These are phyloP conservation scores for Blastobotrys elegans DNA, from an alignment of 1,139 yeast species.

Conservation along the genomic window DNA sequence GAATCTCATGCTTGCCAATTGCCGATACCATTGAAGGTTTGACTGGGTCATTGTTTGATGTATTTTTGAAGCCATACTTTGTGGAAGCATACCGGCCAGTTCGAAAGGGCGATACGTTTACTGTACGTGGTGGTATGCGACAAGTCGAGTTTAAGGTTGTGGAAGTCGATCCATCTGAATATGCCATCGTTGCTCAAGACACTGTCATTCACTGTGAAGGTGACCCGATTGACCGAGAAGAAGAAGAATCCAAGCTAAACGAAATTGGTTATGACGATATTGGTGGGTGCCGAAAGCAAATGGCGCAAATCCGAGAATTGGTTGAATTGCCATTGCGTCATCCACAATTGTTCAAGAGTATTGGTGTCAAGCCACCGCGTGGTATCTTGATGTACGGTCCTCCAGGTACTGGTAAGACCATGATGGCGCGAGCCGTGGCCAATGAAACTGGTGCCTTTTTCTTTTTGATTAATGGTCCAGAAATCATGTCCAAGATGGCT, in stretches of 20 bases:
- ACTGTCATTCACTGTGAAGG: slow-evolving; percentile 98
- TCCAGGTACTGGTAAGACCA: slow-evolving; percentile 98
- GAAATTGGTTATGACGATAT: slow-evolving; percentile 99
- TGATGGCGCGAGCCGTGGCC: slow-evolving; percentile 99
- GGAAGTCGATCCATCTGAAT: slow-evolving; percentile 96
- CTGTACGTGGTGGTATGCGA: slow-evolving; percentile 98
- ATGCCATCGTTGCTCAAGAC: slow-evolving; percentile 97
- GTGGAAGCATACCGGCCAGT: slow-evolving; percentile 99
- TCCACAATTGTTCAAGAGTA: slow-evolving; percentile 92
- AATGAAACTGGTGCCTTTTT: slow-evolving; percentile 99
- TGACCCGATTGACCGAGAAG: slow-evolving; percentile 98
- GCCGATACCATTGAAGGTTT: slow-evolving; percentile 98
- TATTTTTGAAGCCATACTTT: slow-evolving; percentile 93
- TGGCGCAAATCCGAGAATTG: slow-evolving; percentile 97
- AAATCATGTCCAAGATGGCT: slow-evolving; percentile 99
- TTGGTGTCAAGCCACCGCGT: slow-evolving; percentile 96
- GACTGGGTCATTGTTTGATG: slow-evolving; percentile 96
- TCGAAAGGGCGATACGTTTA: slow-evolving; percentile 93
- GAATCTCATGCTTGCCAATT: slow-evolving; percentile 94
- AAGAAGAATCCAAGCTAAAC: slow-evolving; percentile 91
- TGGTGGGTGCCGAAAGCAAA: slow-evolving; percentile 98
- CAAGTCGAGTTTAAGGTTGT: slow-evolving; percentile 98
- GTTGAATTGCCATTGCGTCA: slow-evolving; percentile 96
- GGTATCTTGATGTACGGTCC: slow-evolving; percentile 98
- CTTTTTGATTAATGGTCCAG: slow-evolving; percentile 98